Evolutionary conservation across 1,139 yeast species (phyloP), one percentile per base, ranked within the genome.

Genomic region (Magnusiomyces sp.): DNA sequence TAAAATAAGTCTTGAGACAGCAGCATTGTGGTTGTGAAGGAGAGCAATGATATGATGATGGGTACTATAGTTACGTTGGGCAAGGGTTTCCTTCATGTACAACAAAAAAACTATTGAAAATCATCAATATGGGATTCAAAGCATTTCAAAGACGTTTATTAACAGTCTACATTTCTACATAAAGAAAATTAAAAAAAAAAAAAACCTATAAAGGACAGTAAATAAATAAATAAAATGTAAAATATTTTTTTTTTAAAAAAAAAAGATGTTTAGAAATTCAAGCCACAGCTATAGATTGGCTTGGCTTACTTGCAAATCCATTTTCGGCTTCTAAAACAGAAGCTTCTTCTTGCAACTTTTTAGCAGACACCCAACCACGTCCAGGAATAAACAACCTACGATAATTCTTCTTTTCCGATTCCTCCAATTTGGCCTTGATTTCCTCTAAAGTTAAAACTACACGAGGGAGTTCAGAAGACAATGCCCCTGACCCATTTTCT

Each of bases 301-400:
- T 7, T 5, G 29, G 29, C 7, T 23, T 23, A 23, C 6, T 23
- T 23, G 29, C 29, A 23, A 23, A 23, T 23, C 29, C 29, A 23
- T 23, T 23, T 23, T 23, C 29, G 29, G 40, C 17, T 17, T 38
- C 44, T 46, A 48, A 32, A 27, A 44, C 40, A 5, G 38, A 47
- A 4, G 46, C 54, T 46, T 59, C 77, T 45, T 58, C 60, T 49
- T 67, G 69, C 40, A 75, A 57, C 49, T 64, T 61, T 37, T 64
- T 65, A 1, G 68, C 58, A 1, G 75, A 65, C 20, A 74, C 67
- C 83, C 83, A 79, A 0, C 83, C 83, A 45, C 77, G 62, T 2
- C 73, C 73, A 1, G 80, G 81, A 23, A 78, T 64, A 54, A 73
- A 75, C 5, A 78, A 59, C 34, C 83, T 62, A 41, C 76, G 69